Percentiles rank a stretch among this genome's conserved stretches.
These are phyloP conservation scores for Aspergillus carbonarius DNA, from an alignment of 2,329 filamentous ascomycete genomes.

Conservation along the genomic window DNA sequence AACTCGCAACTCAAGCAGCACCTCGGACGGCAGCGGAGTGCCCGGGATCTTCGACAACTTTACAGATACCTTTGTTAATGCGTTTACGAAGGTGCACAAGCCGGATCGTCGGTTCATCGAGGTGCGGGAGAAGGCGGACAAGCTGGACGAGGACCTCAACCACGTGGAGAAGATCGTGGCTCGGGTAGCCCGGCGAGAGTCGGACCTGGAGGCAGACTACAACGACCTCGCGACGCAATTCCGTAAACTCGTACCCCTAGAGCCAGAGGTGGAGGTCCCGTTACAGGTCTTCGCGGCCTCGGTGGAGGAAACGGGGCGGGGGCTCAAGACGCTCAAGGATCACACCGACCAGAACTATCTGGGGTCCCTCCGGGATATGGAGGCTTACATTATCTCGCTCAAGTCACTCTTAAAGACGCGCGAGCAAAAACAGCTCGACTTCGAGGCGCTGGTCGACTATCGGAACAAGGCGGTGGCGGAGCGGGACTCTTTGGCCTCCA, in stretches of 20 bases:
- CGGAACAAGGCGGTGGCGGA: constrained; percentile 86
- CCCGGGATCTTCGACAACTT: constrained; percentile 87
- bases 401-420: constrained; percentile 87
- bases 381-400: constrained; percentile 83
- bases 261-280: constrained; percentile 79
- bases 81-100: constrained; percentile 94
- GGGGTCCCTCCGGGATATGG: constrained; percentile 89
- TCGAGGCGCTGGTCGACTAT: constrained; percentile 93
- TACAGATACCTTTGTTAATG: constrained; percentile 94
- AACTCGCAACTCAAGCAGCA: constrained; percentile 59
- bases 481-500: constrained; percentile 73
- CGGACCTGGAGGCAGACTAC: constrained; percentile 84
- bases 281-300: constrained; percentile 84
- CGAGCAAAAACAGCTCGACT: constrained; percentile 97
- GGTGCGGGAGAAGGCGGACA: constrained; percentile 87
- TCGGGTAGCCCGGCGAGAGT: constrained; percentile 81
- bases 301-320: constrained; percentile 77
- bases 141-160: constrained; percentile 87
- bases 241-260: constrained; percentile 84
- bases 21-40: constrained; percentile 42
- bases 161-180: constrained; percentile 96
- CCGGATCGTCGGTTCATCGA: constrained; percentile 93
- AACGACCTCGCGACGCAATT: constrained; percentile 90
- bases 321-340: constrained; percentile 78
- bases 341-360: constrained; percentile 95